phyloP scores from a whole-genome alignment of 2,329 filamentous ascomycete species.

The Colletotrichum acutatum region DNA sequence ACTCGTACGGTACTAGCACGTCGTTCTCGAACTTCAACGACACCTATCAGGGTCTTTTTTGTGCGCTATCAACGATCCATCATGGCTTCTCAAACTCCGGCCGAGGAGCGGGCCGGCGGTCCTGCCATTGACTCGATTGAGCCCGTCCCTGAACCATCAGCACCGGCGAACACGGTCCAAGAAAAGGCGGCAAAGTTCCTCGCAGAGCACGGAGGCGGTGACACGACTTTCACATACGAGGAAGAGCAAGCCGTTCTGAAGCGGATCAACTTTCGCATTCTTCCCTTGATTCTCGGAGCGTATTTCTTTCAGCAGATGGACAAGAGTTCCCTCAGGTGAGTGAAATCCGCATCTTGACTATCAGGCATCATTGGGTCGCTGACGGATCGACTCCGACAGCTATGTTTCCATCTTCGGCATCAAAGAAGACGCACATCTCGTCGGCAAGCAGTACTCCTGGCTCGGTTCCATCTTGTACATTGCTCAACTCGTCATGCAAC shows the following conservation, averaged over 20 bases:
- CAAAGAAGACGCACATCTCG: slow-evolving; percentile 60
- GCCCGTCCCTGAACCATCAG: background rate
- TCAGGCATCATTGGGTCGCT: background rate
- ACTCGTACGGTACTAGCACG: background rate
- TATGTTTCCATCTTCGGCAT: slow-evolving; percentile 75
- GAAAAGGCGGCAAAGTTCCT: slow-evolving; percentile 60
- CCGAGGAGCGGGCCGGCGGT: background rate
- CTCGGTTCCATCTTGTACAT: slow-evolving; percentile 57
- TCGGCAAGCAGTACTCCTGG: slow-evolving; percentile 71
- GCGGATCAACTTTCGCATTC: slow-evolving; percentile 60
- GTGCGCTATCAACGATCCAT: background rate
- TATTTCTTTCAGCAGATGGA: slow-evolving; percentile 70
- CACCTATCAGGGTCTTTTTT: background rate
- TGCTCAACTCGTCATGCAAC: slow-evolving; percentile 43
- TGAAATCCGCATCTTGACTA: slow-evolving; percentile 27
- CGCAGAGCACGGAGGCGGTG: slow-evolving; percentile 49
- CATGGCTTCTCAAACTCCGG: background rate
- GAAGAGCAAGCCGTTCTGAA: slow-evolving; percentile 59
- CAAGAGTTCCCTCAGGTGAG: slow-evolving; percentile 56
- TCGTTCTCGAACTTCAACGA: background rate
- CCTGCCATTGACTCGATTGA: background rate
- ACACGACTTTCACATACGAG: slow-evolving; percentile 55
- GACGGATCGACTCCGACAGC: background rate
- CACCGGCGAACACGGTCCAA: slow-evolving; percentile 8
- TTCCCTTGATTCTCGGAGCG: slow-evolving; percentile 62